A percentile compares a stretch with the other conserved stretches of the same genome.
These are phyloP conservation scores for Podospora pseudopauciseta DNA, from an alignment of 495 filamentous ascomycete genomes.

Conservation along the genomic window DNA sequence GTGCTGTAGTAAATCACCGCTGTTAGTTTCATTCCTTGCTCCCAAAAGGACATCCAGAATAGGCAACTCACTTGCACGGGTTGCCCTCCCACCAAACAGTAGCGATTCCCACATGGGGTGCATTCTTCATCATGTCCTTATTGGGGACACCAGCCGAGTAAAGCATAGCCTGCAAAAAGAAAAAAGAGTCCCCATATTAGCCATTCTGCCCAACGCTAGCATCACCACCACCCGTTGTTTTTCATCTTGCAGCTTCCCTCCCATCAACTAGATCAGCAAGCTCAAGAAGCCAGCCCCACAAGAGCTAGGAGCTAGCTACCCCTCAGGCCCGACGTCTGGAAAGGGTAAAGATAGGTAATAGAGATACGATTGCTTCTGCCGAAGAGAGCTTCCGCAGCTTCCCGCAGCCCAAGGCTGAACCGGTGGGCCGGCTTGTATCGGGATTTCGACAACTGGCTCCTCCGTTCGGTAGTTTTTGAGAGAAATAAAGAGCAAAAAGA, in stretches of 20 bases:
- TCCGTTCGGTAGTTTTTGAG: not conserved
- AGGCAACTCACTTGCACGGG: conserved; percentile 58
- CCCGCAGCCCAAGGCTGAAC: not conserved
- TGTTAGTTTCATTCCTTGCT: conserved; percentile 13
- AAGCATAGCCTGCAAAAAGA: conserved; percentile 71
- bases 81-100: conserved; percentile 99
- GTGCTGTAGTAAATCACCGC: conserved; percentile 32
- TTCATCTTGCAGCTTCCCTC: not conserved
- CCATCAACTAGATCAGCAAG: not conserved
- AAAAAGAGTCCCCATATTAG: conserved; percentile 6
- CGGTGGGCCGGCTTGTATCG: conserved; percentile 13
- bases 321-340: not conserved
- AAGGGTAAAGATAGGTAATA: not conserved
- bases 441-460: conserved; percentile 10
- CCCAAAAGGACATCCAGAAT: not conserved
- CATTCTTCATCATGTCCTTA: conserved; percentile 79
- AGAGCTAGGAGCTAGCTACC: not conserved
- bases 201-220: not conserved
- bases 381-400: not conserved
- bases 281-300: not conserved
- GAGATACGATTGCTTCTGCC: not conserved
- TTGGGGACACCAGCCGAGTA: conserved; percentile 90
- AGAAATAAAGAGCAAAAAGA: conserved; percentile 2
- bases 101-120: conserved; percentile 83
- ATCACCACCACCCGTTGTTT: not conserved